Base-by-base conservation (phyloP, 495 filamentous ascomycete genomes). In the Penicillium roqueforti region DNA sequence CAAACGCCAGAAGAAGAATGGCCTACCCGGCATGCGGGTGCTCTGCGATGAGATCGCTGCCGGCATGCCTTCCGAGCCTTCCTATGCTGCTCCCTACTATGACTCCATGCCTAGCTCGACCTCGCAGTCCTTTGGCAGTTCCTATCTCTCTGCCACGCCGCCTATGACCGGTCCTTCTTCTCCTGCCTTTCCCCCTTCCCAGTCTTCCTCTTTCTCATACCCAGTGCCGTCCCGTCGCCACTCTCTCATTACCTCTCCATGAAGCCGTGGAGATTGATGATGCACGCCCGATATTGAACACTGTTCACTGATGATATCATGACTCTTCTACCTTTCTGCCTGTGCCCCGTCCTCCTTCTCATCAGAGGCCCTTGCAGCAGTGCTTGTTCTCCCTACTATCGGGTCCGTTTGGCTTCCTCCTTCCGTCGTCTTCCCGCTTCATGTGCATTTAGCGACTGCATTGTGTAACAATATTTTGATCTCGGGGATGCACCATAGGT, bases 1-100 rank as follows among this genome's bases (percentile, higher is more conserved):
- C 58, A 59, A 70, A 29, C 64, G 64, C 52, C 64, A 62, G 50
- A 70, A 70, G 41, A 70, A 66, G 37, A 60, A 59, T 23, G 68
- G 66, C 29, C 57, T 77, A 0, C 74, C 73, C 1, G 73, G 74
- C 0, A 28, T 77, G 31, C 68, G 68, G 3, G 74, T 69, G 3
- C 64, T 77, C 53, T 76, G 72, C 39, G 68, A 72, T 39, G 69
- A 71, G 51, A 68, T 76, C 55, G 65, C 52, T n/a, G 57, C 64
- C 18, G 55, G 42, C 40, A 58, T 46, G 19, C 51, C 49, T 34
- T 57, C 67, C 4, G 67, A 70, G 8, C 31, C 51, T 25, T 40
- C 45, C 6, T 55, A 57, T n/a, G 34, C 56, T 54, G 5, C 64
- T 40, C 1, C 38, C n/a, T 52, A 63, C 25, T 51, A 66, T 28